Base-by-base conservation (phyloP, 768 basidiomycete species). In the Phanerochaete sordida region DNA sequence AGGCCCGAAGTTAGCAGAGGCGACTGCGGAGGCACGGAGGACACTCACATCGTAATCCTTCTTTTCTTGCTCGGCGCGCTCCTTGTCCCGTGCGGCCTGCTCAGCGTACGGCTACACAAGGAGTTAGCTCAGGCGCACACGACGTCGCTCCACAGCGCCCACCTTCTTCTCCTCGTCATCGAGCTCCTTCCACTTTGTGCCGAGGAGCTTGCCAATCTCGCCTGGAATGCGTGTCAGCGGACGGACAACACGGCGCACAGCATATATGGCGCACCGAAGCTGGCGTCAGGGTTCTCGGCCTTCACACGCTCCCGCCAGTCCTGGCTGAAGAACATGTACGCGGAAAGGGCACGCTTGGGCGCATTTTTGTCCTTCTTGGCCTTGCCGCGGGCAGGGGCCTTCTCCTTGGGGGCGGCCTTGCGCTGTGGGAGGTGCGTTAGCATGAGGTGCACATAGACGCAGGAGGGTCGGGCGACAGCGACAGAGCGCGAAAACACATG, bases 271-370 rank as follows among this genome's bases (percentile, higher is more conserved):
- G 65, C 65, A 91, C 95, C 95, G 70, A 98, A 98, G 58, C 88
- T 82, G 28, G 93, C 94, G 60, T 95, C 93, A 51, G 95, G 95
- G 78, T 98, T 96, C 78, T 97, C 94, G 59, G 84, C 71, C 86
- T 95, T 96, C 83, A 98, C 91, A 72, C 90, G 85, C 76, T 95
- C 91, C 71, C 95, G 84, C 91, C 93, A 90, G 74, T 94, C 95
- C 74, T 95, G 91, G 68, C 86, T 88, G 83, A 98, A 98, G 89
- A 95, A 95, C 96, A 98, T 97, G 80, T 97, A 98, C 43, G 96
- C 94, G 30, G 95, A 97, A 48, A 97, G 82, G 0, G 93, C 90
- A 56, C 95, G 86, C 79, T 98, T 97, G 62, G 93, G 94, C 47
- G 88, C 85, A 74, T 90, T 89, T 62, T 84, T 84, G 73, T 93